Percentiles rank a stretch among this genome's conserved stretches.
Conservation (phyloP, 2,329 filamentous ascomycete genomes). For the Phyllosticta ampelicida region DNA sequence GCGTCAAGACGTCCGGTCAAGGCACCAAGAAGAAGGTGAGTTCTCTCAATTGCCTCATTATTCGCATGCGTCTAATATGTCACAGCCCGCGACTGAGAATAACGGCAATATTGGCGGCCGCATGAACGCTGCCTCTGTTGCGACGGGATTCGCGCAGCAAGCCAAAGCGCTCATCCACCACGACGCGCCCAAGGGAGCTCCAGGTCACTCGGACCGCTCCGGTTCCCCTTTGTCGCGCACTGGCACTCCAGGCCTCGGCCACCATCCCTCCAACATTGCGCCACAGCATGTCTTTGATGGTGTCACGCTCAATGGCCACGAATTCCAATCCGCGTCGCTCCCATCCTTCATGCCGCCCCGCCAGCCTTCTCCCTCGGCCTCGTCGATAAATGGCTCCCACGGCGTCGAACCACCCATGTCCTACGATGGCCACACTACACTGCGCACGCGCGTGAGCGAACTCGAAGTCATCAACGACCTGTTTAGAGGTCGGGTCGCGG, state of each 20-base stretch:
- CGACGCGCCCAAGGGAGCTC: slow-evolving; percentile 59
- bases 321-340: slow-evolving; percentile 49
- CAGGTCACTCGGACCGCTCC: slow-evolving; percentile 62
- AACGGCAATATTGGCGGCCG: slow-evolving; percentile 33
- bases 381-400: slow-evolving; percentile 50
- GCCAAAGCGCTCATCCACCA: slow-evolving; percentile 45
- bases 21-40: slow-evolving; percentile 74
- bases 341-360: slow-evolving; percentile 33
- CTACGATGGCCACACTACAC: slow-evolving; percentile 73
- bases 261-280: slow-evolving; percentile 53
- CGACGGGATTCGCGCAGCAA: slow-evolving; percentile 1
- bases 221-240: slow-evolving; percentile 72
- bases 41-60: slow-evolving; percentile 3
- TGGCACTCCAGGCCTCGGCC: slow-evolving; percentile 62
- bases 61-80: neutral
- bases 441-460: slow-evolving; percentile 94
- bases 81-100: slow-evolving; percentile 31
- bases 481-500: slow-evolving; percentile 55
- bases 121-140: no score
- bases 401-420: slow-evolving; percentile 58
- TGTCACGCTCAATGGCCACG: slow-evolving; percentile 55
- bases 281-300: slow-evolving; percentile 71
- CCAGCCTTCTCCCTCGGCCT: slow-evolving; percentile 45
- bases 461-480: slow-evolving; percentile 82
- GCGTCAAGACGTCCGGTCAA: slow-evolving; percentile 79